These are phyloP conservation scores for Lactifluus pinguis DNA, from an alignment of 768 basidiomycete species.

Conservation along the genomic window DNA sequence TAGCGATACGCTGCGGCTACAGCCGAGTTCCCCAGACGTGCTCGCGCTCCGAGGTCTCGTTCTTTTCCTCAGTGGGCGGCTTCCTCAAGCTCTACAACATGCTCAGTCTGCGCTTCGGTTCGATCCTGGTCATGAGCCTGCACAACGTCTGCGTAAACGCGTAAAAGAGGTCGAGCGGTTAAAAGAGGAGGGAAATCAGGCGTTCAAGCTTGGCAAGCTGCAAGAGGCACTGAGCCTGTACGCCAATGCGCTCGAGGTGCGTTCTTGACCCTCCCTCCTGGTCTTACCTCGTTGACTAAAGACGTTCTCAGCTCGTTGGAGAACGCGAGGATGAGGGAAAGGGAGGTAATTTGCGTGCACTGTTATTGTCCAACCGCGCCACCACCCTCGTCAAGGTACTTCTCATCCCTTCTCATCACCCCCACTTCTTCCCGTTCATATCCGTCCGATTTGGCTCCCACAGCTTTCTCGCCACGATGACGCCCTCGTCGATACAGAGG, in stretches of 20 bases:
- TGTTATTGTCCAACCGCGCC: conserved; percentile 75
- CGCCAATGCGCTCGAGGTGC: conserved; percentile 58
- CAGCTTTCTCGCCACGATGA: conserved; percentile 59
- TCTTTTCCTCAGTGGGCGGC: conserved; percentile 62
- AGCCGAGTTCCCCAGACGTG: conserved; percentile 69
- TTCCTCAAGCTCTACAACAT: conserved; percentile 66
- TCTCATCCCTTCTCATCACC: neutral
- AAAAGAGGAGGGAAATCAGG: conserved; percentile 77
- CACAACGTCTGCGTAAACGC: conserved; percentile 62
- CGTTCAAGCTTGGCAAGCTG: conserved; percentile 56
- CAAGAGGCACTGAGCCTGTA: conserved; percentile 63
- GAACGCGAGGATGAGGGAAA: conserved; percentile 58
- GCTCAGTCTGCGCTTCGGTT: conserved; percentile 59
- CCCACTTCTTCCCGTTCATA: neutral
- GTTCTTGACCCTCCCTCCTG: conserved; percentile 10
- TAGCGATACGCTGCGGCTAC: conserved; percentile 68
- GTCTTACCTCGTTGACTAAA: too few relatives aligned
- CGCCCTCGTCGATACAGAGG: conserved; percentile 63
- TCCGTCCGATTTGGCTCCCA: neutral
- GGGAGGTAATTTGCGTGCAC: conserved; percentile 75
- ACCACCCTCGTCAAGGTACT: conserved; percentile 68
- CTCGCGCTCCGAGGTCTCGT: conserved; percentile 72
- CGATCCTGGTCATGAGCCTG: conserved; percentile 69
- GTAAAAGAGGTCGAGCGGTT: conserved; percentile 75
- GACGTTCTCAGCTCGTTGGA: conserved; percentile 48